phyloP scores from a whole-genome alignment of 768 basidiomycete genomes.

The Leucosporidium scottii region DNA sequence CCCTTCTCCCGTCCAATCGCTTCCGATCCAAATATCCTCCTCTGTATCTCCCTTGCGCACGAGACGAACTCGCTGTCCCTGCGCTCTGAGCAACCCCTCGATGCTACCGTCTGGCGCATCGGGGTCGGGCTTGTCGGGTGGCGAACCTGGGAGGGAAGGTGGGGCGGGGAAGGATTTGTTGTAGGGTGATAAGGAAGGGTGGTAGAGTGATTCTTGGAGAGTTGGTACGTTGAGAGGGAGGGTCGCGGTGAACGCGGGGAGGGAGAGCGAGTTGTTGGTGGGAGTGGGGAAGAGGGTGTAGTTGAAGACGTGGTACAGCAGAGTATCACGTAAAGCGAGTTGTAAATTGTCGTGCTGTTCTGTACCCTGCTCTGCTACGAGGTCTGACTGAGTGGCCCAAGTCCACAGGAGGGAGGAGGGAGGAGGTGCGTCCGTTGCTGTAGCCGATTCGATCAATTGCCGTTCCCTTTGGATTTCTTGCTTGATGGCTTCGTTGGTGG shows the following conservation, averaged over 20 bases:
- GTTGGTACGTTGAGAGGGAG: slow-evolving; percentile 50
- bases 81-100: slow-evolving; percentile 63
- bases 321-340: slow-evolving; percentile 74
- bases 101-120: slow-evolving; percentile 49
- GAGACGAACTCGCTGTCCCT: slow-evolving; percentile 72
- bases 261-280: slow-evolving; percentile 39
- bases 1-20: slow-evolving; percentile 69
- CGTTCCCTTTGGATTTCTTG: neutral
- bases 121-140: slow-evolving; percentile 15
- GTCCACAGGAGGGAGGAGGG: slow-evolving; percentile 14
- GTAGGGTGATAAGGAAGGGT: slow-evolving; percentile 63
- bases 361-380: slow-evolving; percentile 44
- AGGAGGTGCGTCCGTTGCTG: neutral
- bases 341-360: slow-evolving; percentile 66
- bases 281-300: slow-evolving; percentile 54
- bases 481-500: slow-evolving; percentile 84
- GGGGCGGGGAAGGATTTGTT: slow-evolving; percentile 23
- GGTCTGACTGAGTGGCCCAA: slow-evolving; percentile 14
- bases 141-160: slow-evolving; percentile 22
- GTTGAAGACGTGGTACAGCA: slow-evolving; percentile 92
- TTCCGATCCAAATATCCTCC: slow-evolving; percentile 52
- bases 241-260: neutral
- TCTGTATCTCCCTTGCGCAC: slow-evolving; percentile 38
- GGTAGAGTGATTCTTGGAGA: slow-evolving; percentile 59
- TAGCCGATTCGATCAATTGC: neutral